Base-by-base conservation (phyloP, 306 rosid genomes). In the Prosopis cineraria region DNA sequence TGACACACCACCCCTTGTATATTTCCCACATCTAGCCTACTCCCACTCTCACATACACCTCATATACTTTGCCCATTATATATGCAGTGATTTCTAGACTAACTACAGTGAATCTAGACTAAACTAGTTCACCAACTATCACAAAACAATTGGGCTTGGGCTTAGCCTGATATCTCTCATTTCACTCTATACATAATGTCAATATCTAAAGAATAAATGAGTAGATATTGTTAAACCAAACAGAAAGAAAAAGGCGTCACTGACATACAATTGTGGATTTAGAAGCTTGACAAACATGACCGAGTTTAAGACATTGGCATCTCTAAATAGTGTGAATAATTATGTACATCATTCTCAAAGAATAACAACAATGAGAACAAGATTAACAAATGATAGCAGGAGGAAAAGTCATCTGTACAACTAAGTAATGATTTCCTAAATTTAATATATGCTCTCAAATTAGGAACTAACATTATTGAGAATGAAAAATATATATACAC, bases 361-460 rank as follows among this genome's bases (percentile, higher is more conserved):
- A 72, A 52, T 64, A 33, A 72, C 72, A 25, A 33, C 12, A 47
- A 67, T 59, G 17, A 33, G 12, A 72, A 79, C 22, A 82, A 43
- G 72, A 76, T 58, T 59, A 74, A 79, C 1, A 65, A 8, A 60
- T 34, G 0, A 52, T 66, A 75, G 48, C 50, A 65, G 64, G 77
- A 70, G 43, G 3, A 30, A 3, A 79, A 69, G 30, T 48, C 72
- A 76, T 64, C 16, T 71, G 41, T 70, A 64, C 68, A 74, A 62
- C 55, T 70, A 43, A 24, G 45, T 14, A 30, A 53, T 31, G 34
- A 78, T 75, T 30, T 70, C 71, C 56, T 31, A 80, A 72, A 75
- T 63, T 43, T 36, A 72, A 58, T 13, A 10, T 37, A 39, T 53
- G 7, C 25, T 2, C 52, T 37, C 48, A 76, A 79, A 72, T 39